phyloP scores from a whole-genome alignment of 441 rosid species.

The Raphanus hybrid region DNA sequence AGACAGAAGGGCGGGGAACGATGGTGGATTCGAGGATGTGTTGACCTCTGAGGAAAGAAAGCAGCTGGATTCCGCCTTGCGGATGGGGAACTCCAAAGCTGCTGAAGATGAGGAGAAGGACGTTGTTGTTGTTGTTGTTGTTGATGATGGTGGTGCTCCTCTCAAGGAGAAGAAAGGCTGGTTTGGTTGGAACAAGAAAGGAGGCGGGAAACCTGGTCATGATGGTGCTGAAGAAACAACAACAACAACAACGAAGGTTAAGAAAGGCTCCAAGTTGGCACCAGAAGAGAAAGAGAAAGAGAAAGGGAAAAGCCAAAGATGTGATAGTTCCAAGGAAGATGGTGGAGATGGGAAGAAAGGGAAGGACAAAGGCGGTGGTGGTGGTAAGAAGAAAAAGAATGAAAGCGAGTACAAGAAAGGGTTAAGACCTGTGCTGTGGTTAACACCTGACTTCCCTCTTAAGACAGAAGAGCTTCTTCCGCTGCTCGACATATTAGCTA shows the following conservation, averaged over 20 bases:
- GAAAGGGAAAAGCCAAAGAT: conserved; percentile 50
- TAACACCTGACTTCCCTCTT: conserved; percentile 91
- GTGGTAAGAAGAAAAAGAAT: conserved; percentile 61
- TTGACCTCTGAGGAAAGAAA: conserved; percentile 84
- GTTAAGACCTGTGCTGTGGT: conserved; percentile 89
- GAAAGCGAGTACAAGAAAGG: conserved; percentile 96
- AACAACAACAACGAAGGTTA: conserved; percentile 50
- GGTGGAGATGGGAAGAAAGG: conserved; percentile 56
- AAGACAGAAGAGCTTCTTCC: conserved; percentile 92
- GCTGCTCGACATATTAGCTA: conserved; percentile 89
- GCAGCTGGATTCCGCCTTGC: conserved; percentile 82
- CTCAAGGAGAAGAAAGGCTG: conserved; percentile 87
- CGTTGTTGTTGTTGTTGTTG: conserved; percentile 40
- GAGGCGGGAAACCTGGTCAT: conserved; percentile 47
- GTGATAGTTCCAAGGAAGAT: conserved; percentile 53
- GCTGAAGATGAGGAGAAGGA: conserved; percentile 69
- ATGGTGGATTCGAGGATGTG: conserved; percentile 70
- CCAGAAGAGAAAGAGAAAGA: conserved; percentile 57
- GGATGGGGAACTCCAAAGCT: conserved; percentile 64
- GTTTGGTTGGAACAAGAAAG: conserved; percentile 90
- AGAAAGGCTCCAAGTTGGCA: conserved; percentile 76
- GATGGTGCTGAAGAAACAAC: conserved; percentile 54
- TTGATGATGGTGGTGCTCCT: conserved; percentile 44
- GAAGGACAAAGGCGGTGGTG: conserved; percentile 63
- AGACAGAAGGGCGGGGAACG: conserved; percentile 62